Evolutionary conservation across 805 yeast species (phyloP).

Genomic region (Lipomyces kockii): DNA sequence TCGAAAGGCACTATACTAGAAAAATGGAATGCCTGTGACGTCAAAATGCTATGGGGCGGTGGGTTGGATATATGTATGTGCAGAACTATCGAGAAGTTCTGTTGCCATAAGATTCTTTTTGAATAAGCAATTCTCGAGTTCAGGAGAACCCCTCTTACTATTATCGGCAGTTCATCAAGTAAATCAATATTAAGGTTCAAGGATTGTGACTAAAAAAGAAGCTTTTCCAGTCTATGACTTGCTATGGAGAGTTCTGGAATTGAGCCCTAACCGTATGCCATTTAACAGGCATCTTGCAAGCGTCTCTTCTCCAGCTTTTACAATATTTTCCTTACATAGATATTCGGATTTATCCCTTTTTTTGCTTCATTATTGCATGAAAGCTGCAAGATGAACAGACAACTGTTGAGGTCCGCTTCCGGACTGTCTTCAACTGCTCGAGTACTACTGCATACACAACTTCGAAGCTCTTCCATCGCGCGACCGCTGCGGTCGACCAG

Average conservation of each 20-base stretch:
- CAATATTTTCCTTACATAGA: background rate
- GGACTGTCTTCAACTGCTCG: background rate
- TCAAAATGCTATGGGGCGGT: background rate
- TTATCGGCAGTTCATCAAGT: background rate
- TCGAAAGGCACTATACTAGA: background rate
- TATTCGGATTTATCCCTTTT: background rate
- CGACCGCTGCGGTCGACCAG: background rate
- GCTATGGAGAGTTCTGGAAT: conserved; percentile 10
- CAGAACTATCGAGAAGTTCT: background rate
- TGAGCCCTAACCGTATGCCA: background rate
- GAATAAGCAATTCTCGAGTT: background rate
- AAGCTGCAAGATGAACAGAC: background rate
- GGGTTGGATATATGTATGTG: background rate
- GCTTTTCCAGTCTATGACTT: background rate
- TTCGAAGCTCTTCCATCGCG: background rate
- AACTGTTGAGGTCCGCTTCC: background rate
- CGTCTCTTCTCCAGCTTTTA: background rate
- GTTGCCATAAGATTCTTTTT: background rate
- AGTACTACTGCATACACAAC: background rate
- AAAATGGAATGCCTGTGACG: background rate
- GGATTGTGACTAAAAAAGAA: background rate
- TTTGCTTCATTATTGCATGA: background rate
- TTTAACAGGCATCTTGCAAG: background rate
- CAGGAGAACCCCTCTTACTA: background rate
- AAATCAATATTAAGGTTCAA: background rate